A percentile compares a stretch with the other conserved stretches of the same genome.
phyloP scores from a whole-genome alignment of 805 yeast genomes.

The Schizosaccharomyces osmophilus region DNA sequence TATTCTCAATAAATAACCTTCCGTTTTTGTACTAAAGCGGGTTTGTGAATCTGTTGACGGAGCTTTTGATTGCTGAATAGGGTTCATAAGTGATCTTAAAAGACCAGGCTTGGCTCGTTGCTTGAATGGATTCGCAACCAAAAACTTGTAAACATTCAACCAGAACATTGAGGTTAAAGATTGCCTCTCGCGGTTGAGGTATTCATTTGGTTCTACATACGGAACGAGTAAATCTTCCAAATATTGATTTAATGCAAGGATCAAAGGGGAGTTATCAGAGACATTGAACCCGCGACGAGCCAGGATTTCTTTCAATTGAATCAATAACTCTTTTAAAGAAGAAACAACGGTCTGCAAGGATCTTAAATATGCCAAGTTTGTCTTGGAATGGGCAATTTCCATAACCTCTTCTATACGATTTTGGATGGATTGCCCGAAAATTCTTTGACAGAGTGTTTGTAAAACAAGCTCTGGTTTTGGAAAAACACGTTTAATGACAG shows the following conservation, averaged over 20 bases:
- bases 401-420: background rate
- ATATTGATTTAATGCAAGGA: background rate
- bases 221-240: background rate
- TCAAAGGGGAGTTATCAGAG: background rate
- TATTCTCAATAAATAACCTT: background rate
- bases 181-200: background rate
- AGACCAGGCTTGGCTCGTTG: background rate
- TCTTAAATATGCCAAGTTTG: background rate
- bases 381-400: background rate
- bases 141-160: background rate
- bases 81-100: background rate
- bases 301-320: background rate
- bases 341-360: background rate
- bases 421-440: slow-evolving; percentile 32
- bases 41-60: background rate
- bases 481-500: slow-evolving; percentile 50
- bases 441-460: slow-evolving; percentile 43
- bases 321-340: background rate
- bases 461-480: slow-evolving; percentile 41
- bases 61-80: background rate
- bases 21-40: background rate
- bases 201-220: background rate
- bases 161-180: background rate
- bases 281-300: background rate
- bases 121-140: background rate